These are phyloP conservation scores for Fusarium mexicanum DNA, from an alignment of 2,329 filamentous ascomycete genomes.

Conservation along the genomic window DNA sequence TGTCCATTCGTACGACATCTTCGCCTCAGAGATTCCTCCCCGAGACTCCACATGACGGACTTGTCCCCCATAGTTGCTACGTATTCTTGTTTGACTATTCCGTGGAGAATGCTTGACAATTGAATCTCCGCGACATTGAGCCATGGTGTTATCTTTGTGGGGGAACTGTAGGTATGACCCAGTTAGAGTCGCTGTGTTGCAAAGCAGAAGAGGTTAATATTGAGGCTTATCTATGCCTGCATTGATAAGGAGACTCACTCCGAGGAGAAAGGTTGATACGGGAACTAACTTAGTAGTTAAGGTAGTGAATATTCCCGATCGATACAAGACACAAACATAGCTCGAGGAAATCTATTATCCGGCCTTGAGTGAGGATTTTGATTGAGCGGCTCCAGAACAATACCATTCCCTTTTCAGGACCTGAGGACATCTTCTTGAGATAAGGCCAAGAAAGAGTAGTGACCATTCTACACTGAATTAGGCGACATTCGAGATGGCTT, in stretches of 20 bases:
- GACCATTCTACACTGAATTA: background rate
- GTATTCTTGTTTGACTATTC: background rate
- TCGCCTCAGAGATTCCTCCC: background rate
- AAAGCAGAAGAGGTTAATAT: constrained; percentile 6
- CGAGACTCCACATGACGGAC: background rate
- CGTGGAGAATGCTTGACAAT: constrained; percentile 7
- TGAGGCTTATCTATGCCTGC: constrained; percentile 28
- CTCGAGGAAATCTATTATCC: background rate
- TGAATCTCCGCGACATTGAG: constrained; percentile 2
- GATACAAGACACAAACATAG: constrained; percentile 9
- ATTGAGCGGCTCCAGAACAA: background rate
- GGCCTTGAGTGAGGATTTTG: background rate
- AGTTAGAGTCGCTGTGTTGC: constrained; percentile 19
- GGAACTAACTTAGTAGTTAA: background rate
- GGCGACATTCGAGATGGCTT: constrained; percentile 2
- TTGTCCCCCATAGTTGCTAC: background rate
- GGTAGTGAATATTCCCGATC: constrained; percentile 12
- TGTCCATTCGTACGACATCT: constrained; percentile 12
- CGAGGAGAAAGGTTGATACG: constrained; percentile 31
- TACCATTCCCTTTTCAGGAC: background rate
- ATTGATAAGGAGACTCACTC: constrained; percentile 27
- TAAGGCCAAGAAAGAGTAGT: background rate
- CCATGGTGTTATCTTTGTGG: constrained; percentile 23
- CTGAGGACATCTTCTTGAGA: background rate
- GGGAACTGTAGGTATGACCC: constrained; percentile 2